These are phyloP conservation scores for Mallotus repandus DNA, from an alignment of 441 rosid genomes.

Conservation along the genomic window DNA sequence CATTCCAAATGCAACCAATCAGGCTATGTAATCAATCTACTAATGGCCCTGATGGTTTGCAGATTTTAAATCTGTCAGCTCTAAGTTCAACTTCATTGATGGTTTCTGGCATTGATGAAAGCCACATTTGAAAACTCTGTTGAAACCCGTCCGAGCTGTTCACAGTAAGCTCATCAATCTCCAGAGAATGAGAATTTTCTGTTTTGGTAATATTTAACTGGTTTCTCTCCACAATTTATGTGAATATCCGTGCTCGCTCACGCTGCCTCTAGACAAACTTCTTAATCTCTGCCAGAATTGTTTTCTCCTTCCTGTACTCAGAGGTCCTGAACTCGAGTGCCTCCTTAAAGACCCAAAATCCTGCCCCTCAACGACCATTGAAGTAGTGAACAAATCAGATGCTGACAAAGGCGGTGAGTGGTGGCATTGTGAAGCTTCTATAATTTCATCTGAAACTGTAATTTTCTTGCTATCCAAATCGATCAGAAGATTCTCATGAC, in stretches of 20 bases:
- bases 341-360: slow-evolving; percentile 44
- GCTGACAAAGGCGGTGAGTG: slow-evolving; percentile 30
- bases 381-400: slow-evolving; percentile 36
- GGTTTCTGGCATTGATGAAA: slow-evolving; percentile 6
- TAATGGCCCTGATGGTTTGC: neutral
- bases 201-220: slow-evolving; percentile 13
- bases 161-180: neutral
- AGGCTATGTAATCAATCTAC: neutral
- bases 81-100: neutral
- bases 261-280: slow-evolving; percentile 52
- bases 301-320: slow-evolving; percentile 38
- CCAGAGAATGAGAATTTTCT: neutral
- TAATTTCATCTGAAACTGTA: slow-evolving; percentile 30
- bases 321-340: slow-evolving; percentile 51
- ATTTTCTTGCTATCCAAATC: slow-evolving; percentile 30
- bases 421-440: slow-evolving; percentile 24
- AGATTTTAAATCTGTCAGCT: neutral
- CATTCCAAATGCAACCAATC: neutral
- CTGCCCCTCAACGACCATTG: slow-evolving; percentile 31
- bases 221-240: slow-evolving; percentile 36
- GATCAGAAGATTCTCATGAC: slow-evolving; percentile 34
- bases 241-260: slow-evolving; percentile 47
- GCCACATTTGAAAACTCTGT: neutral
- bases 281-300: slow-evolving; percentile 53
- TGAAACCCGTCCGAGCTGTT: neutral